Evolutionary conservation across 108 stramenopile species (phyloP), one percentile per base, ranked within the genome.

Genomic region (Nannochloropsis gaditana): DNA sequence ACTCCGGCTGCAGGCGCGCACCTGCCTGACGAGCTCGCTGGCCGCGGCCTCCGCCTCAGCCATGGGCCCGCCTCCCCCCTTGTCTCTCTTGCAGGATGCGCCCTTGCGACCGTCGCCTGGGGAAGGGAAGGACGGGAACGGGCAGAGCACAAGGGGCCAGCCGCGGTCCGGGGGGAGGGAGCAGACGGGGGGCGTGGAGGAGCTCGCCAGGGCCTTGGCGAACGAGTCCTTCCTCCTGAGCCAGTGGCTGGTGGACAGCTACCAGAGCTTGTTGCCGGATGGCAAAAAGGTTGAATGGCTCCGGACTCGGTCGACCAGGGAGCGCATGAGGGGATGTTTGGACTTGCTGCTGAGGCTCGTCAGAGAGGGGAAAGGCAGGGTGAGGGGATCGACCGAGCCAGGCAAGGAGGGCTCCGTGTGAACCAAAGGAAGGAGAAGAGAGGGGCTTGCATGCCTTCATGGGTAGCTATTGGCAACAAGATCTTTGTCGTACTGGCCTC

Each of bases 21-120:
- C 59, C 15, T 73, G 59, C n/a, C 59, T 73, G n/a, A n/a, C 59
- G 59, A 73, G 59, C 59, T 73, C 59, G 15, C 59, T 73, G 59
- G 59, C 59, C 4, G 59, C 59, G 2, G 59, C 59, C 2, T 73
- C 59, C 19, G 59, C 59, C 5, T 73, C 59, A 2, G 59, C 59
- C 4, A 73, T 73, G 59, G 59, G 59, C 3, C 59, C 59, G 8
- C 59, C 59, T 15, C 59, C 59, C 15, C 59, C 59, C 2, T 2
- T n/a, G 59, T 73, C n/a, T 3, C n/a, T 73, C 19, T n/a, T 73
- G 59, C 59, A 73, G 59, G 59, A n/a, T 4, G 31, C 31, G 31
- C 31, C 31, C 31, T 31, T 31, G 31, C 31, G 31, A 31, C 31
- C 31, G 31, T 31, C 31, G 31, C 31, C 31, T 31, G 59, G 59